These are phyloP conservation scores for Mycena galopus DNA, from an alignment of 768 basidiomycete genomes.

Conservation along the genomic window DNA sequence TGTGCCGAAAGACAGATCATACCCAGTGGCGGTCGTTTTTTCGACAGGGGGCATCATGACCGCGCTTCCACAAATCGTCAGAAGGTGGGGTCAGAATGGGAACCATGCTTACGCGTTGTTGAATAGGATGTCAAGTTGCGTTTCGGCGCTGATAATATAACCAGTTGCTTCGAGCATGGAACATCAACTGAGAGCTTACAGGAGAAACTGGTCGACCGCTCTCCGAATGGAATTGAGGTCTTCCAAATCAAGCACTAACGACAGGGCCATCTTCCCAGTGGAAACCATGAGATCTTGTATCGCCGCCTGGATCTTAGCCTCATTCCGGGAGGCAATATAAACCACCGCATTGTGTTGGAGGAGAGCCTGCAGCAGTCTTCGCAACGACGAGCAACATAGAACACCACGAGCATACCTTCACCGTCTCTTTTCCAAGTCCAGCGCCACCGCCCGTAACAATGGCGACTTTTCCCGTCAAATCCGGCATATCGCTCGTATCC, in stretches of 20 bases:
- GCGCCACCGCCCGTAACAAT: conserved; percentile 39
- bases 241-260: conserved; percentile 52
- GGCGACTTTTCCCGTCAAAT: conserved; percentile 35
- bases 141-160: conserved; percentile 14
- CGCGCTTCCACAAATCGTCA: conserved; percentile 54
- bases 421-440: conserved; percentile 36
- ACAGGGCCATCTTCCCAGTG: conserved; percentile 51
- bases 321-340: conserved; percentile 53
- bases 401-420: conserved; percentile 18
- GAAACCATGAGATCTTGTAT: conserved; percentile 48
- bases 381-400: no score
- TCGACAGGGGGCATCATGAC: conserved; percentile 59
- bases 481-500: conserved; percentile 35
- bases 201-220: conserved; percentile 50
- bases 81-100: not conserved
- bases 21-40: conserved; percentile 59
- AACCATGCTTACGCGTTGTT: conserved; percentile 22
- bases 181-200: conserved; percentile 26
- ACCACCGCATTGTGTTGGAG: conserved; percentile 53
- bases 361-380: conserved; percentile 40
- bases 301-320: conserved; percentile 46
- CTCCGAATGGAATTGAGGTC: conserved; percentile 49
- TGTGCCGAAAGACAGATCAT: conserved; percentile 70
- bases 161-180: not conserved
- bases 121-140: conserved; percentile 23